These are phyloP conservation scores for Plenodomus biglobosus DNA, from an alignment of 2,329 filamentous ascomycete genomes.

Conservation along the genomic window DNA sequence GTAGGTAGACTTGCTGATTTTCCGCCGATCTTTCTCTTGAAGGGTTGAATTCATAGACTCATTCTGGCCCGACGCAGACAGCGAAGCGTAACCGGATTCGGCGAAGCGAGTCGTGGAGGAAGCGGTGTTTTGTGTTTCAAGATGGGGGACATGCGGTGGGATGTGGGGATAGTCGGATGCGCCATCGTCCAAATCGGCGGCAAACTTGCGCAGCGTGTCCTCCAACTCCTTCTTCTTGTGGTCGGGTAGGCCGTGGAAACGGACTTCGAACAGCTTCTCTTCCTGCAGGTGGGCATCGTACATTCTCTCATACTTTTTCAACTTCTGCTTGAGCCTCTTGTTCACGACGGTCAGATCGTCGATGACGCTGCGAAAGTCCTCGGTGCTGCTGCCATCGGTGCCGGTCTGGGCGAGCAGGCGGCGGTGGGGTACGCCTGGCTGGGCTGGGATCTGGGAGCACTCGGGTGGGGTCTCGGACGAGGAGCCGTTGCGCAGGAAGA, in stretches of 20 bases:
- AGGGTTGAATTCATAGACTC: constrained; percentile 43
- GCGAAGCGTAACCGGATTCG: constrained; percentile 66
- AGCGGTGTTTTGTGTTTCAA: constrained; percentile 59
- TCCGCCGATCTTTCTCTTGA: constrained; percentile 30
- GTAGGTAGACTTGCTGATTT: constrained; percentile 36
- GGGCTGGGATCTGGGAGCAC: constrained; percentile 8
- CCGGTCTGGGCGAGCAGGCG: constrained; percentile 45
- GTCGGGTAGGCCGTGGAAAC: constrained; percentile 71
- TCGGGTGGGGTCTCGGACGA: constrained; percentile 49
- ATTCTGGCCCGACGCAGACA: constrained; percentile 52
- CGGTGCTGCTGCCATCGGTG: constrained; percentile 61
- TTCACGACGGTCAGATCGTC: constrained; percentile 86
- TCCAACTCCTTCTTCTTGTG: constrained; percentile 77
- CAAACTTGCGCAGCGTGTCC: constrained; percentile 70
- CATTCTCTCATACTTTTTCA: constrained; percentile 70
- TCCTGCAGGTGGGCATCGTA: constrained; percentile 67
- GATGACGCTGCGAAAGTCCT: constrained; percentile 79
- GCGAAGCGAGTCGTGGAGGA: constrained; percentile 57
- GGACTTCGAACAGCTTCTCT: constrained; percentile 81
- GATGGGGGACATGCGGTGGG: constrained; percentile 48
- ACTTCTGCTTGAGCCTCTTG: constrained; percentile 71
- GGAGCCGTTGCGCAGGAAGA: constrained; percentile 51
- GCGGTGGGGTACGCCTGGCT: constrained; percentile 28
- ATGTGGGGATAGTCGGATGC: constrained; percentile 13
- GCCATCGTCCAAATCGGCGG: constrained; percentile 59